Percentiles rank a stretch among this genome's conserved stretches.
Evolutionary conservation across 352 stramenopile species (phyloP).

Genomic region (Globisporangium emineosum): DNA sequence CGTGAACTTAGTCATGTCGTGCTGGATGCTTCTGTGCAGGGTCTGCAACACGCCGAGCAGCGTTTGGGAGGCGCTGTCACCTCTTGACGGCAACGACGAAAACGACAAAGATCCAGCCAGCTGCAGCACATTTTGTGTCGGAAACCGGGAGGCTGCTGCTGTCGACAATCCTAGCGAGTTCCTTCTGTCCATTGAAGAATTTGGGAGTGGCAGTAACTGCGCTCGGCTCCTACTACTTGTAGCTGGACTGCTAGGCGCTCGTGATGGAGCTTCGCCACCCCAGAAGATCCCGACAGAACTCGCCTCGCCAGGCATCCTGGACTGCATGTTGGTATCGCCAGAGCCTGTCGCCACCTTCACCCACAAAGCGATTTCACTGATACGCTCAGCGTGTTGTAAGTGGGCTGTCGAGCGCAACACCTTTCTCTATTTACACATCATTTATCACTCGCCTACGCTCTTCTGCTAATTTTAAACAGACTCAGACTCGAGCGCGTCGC

Average conservation of each 20-base stretch:
- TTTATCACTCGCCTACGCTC: not conserved
- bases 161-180: not conserved
- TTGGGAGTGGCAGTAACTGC: constrained; percentile 3
- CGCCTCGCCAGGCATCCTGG: constrained; percentile 10
- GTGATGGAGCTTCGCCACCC: constrained; percentile 9
- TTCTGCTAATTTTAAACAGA: constrained; percentile 47
- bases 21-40: constrained; percentile 39
- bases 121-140: not conserved
- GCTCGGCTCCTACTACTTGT: not conserved
- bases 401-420: not conserved
- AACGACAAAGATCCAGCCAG: not conserved
- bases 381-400: not conserved
- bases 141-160: not conserved
- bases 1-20: constrained; percentile 33
- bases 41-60: constrained; percentile 48
- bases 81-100: not conserved
- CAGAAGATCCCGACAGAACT: constrained; percentile 32
- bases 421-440: constrained; percentile 6
- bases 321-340: not conserved
- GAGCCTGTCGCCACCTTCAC: not conserved
- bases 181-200: not conserved
- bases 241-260: not conserved
- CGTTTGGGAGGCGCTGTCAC: constrained; percentile 22
- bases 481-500: constrained; percentile 35
- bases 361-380: not conserved